phyloP scores from a whole-genome alignment of 495 filamentous ascomycete species.

The Endocarpon pusillum region DNA sequence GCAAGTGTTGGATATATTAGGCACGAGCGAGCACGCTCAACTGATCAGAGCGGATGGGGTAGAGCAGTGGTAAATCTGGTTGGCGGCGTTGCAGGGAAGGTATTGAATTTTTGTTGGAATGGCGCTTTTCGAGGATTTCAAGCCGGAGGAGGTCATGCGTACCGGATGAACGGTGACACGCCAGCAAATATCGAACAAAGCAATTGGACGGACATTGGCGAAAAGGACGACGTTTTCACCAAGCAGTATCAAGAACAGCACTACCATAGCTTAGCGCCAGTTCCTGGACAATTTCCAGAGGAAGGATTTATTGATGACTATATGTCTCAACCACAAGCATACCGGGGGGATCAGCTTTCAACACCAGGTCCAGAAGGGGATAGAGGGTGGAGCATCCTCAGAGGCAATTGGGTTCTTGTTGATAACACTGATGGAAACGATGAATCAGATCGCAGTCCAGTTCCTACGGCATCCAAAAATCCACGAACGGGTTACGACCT shows the following conservation, averaged over 20 bases:
- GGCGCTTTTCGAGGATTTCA: not conserved
- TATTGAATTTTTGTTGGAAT: conserved; percentile 1
- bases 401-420: not conserved
- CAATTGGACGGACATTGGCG: conserved; percentile 14
- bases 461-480: conserved; percentile 5
- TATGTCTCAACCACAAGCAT: conserved; percentile 9
- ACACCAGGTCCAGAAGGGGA: conserved; percentile 1
- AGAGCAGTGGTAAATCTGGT: conserved; percentile 25
- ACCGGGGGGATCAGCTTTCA: conserved; percentile 5
- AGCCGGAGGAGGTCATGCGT: not conserved
- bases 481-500: conserved; percentile 5
- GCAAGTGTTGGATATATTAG: conserved; percentile 5
- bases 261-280: not conserved
- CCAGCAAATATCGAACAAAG: conserved; percentile 14
- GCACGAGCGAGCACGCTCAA: not conserved
- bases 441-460: conserved; percentile 11
- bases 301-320: conserved; percentile 1
- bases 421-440: conserved; percentile 8
- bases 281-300: conserved; percentile 1
- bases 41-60: conserved; percentile 22
- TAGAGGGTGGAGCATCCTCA: not conserved
- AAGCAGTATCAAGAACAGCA: conserved; percentile 2
- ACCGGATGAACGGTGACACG: conserved; percentile 6
- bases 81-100: conserved; percentile 19
- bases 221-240: conserved; percentile 9